These are phyloP conservation scores for Periconia sp. DNA, from an alignment of 2,329 filamentous ascomycete species.

Conservation along the genomic window DNA sequence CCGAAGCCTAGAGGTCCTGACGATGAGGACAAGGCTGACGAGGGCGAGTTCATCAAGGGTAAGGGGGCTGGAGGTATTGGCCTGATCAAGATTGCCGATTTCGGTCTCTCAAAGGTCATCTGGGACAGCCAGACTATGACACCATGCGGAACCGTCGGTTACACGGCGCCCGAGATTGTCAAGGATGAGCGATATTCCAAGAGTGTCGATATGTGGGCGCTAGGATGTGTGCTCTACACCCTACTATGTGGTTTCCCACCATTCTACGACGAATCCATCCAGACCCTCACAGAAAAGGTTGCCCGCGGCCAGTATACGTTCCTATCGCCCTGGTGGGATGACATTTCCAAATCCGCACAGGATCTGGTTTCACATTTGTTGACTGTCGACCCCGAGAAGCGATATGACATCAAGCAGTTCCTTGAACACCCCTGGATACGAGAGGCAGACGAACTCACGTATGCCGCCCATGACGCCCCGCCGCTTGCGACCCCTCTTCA, in stretches of 20 bases:
- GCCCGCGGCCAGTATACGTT: slow-evolving; percentile 97
- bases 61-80: slow-evolving; percentile 89
- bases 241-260: slow-evolving; percentile 96
- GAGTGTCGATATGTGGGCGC: slow-evolving; percentile 98
- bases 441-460: slow-evolving; percentile 70
- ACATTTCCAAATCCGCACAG: slow-evolving; percentile 93
- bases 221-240: slow-evolving; percentile 96
- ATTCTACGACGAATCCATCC: slow-evolving; percentile 98
- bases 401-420: slow-evolving; percentile 92
- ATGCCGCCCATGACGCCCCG: slow-evolving; percentile 71
- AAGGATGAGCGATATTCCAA: slow-evolving; percentile 99
- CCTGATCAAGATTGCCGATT: slow-evolving; percentile 95
- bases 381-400: slow-evolving; percentile 92
- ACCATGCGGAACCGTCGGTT: slow-evolving; percentile 97
- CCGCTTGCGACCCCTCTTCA: slow-evolving; percentile 72
- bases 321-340: slow-evolving; percentile 98
- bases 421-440: slow-evolving; percentile 93
- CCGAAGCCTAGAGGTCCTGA: slow-evolving; percentile 83
- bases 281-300: slow-evolving; percentile 96
- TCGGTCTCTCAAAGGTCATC: slow-evolving; percentile 95
- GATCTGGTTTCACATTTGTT: slow-evolving; percentile 92
- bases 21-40: slow-evolving; percentile 96
- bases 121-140: slow-evolving; percentile 99
- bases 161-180: slow-evolving; percentile 97
- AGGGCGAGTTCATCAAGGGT: slow-evolving; percentile 88